Conservation (phyloP, 257 asterid genomes). For the Capsicum chinense region DNA sequence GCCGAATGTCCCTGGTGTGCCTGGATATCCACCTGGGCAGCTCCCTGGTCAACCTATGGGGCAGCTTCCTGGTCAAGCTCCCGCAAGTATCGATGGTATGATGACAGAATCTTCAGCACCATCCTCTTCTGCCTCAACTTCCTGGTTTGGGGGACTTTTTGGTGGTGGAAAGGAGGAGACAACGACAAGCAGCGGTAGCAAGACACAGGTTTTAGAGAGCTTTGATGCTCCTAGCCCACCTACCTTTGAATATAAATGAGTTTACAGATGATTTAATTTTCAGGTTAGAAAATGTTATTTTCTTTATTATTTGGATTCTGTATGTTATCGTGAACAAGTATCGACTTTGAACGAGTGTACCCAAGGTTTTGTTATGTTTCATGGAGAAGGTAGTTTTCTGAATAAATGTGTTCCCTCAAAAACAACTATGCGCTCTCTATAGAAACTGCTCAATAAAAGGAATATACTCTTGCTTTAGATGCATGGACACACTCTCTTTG, state of each 20-base stretch:
- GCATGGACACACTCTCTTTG: background rate
- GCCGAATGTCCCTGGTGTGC: too few relatives aligned
- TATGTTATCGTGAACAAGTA: background rate
- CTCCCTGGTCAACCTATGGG: too few relatives aligned
- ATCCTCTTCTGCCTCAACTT: constrained; percentile 50
- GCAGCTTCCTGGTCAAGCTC: constrained; percentile 58
- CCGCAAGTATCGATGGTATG: constrained; percentile 52
- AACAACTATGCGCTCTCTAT: background rate
- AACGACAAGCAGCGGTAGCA: constrained; percentile 57
- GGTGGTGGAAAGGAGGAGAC: constrained; percentile 65
- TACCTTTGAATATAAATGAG: constrained; percentile 79
- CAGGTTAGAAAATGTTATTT: background rate
- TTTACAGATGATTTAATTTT: background rate
- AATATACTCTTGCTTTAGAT: background rate
- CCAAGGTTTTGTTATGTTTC: background rate
- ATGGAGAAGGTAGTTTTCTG: background rate
- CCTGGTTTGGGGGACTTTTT: constrained; percentile 86
- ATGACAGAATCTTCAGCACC: constrained; percentile 37
- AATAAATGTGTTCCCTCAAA: background rate
- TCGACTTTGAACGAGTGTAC: background rate
- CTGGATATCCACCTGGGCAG: too few relatives aligned
- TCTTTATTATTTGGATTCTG: background rate
- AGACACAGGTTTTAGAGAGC: constrained; percentile 91
- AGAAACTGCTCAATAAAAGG: background rate
- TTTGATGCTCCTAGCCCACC: constrained; percentile 92